Base-by-base conservation (phyloP, 805 yeast species). In the Priceomyces medius region DNA sequence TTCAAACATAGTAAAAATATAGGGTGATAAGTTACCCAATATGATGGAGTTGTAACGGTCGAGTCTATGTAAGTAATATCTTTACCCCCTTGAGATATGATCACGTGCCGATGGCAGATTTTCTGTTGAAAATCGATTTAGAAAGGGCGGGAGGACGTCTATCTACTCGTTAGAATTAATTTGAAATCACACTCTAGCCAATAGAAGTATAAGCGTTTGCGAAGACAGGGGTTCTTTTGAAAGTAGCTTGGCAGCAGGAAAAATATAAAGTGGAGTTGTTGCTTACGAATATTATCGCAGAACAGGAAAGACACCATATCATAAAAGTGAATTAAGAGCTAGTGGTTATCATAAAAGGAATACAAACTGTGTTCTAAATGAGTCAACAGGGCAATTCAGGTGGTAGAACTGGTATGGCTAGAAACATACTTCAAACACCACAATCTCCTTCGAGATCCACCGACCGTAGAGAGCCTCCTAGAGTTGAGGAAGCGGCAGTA, bases 391-490 rank as follows among this genome's bases (percentile, higher is more conserved):
- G 12, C 19, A 38, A 31, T 24, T 21, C 24, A n/a, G 32, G 36
- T 21, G 41, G 41, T 19, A 10, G 29, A 3, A 18, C 28, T 21
- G 38, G 28, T 19, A 31, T 31, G 21, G 18, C 20, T 17, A 51
- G 46, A 34, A 40, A 50, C 35, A 37, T 55, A 17, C 55, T 59
- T 24, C 64, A 68, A 42, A 70, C 76, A 1, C 76, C 76, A 3
- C 45, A 57, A 8, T 68, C 74, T 21, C 74, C 76, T 3, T 62
- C 73, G 3, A 54, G 73, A 36, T 66, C 73, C 20, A 70, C 75
- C 0, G 49, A 71, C 14, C 53, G 47, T 26, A 44, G 64, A 20
- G 67, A 67, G 17, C 72, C 73, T 4, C 73, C 75, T 3, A 55
- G 54, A 37, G 55, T 66, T 2, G 59, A 58, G 36, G 71, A 64